Evolutionary conservation across 1,284 basidiomycete species (phyloP).

Genomic region (Entoloma clypeatum): DNA sequence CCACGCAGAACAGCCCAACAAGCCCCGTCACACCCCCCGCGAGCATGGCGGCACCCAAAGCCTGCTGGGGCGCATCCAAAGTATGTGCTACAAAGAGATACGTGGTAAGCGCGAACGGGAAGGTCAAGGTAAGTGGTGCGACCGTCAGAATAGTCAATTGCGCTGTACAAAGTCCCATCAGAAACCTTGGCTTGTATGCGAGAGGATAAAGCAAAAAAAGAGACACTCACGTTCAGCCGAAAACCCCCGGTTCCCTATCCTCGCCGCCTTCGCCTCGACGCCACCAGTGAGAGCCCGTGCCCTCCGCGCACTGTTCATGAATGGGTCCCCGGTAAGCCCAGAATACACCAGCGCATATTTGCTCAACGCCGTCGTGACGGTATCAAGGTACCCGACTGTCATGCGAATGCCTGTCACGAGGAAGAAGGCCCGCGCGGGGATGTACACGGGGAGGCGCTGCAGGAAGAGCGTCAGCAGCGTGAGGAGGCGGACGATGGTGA

Average conservation of each 20-base stretch:
- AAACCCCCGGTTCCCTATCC: conserved; percentile 45
- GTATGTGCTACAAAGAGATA: conserved; percentile 89
- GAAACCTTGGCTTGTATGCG: neutral
- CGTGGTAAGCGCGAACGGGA: conserved; percentile 78
- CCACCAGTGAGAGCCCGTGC: conserved; percentile 54
- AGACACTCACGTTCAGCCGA: conserved; percentile 52
- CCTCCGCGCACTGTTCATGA: conserved; percentile 74
- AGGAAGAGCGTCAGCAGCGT: conserved; percentile 47
- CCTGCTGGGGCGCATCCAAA: conserved; percentile 71
- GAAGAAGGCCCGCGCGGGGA: conserved; percentile 40
- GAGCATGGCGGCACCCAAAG: conserved; percentile 72
- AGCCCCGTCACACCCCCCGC: conserved; percentile 79
- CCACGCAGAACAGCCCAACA: conserved; percentile 79
- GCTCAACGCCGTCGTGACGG: conserved; percentile 70
- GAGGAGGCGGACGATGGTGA: conserved; percentile 64
- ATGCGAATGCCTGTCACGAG: conserved; percentile 37
- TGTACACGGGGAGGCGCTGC: conserved; percentile 52
- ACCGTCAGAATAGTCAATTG: conserved; percentile 74
- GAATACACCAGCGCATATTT: conserved; percentile 82
- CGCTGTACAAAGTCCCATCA: conserved; percentile 37
- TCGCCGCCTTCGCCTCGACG: conserved; percentile 34
- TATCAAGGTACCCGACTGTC: conserved; percentile 54
- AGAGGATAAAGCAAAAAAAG: conserved; percentile 1
- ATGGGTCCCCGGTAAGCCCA: conserved; percentile 82
- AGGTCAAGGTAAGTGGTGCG: conserved; percentile 72